A percentile compares a stretch with the other conserved stretches of the same genome.
Evolutionary conservation across 2,329 filamentous ascomycete genomes (phyloP).

Genomic region (Periconia macrospinosa): DNA sequence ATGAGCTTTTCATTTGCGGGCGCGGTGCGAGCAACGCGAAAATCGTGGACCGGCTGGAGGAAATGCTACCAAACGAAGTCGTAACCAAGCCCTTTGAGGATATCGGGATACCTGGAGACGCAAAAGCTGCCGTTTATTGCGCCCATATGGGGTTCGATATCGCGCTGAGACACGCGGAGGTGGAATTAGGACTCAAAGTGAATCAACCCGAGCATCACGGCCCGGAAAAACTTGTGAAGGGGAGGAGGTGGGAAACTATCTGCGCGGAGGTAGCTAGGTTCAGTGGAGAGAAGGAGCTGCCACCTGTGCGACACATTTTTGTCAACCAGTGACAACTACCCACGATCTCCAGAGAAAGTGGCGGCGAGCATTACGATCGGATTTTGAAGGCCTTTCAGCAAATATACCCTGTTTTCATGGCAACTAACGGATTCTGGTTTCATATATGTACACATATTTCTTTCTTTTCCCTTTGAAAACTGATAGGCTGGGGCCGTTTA

Average conservation of each 20-base stretch:
- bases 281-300: slow-evolving; percentile 10
- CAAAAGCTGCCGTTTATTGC: slow-evolving; percentile 63
- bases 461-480: too few relatives aligned
- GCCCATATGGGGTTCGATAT: slow-evolving; percentile 65
- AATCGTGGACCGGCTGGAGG: slow-evolving; percentile 57
- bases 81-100: slow-evolving; percentile 59
- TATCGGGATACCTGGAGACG: slow-evolving; percentile 58
- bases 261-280: slow-evolving; percentile 12
- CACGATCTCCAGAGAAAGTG: neutral
- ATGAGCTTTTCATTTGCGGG: slow-evolving; percentile 64
- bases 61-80: slow-evolving; percentile 50
- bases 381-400: neutral
- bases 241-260: slow-evolving; percentile 17
- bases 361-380: neutral
- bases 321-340: neutral
- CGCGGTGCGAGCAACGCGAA: slow-evolving; percentile 62
- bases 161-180: slow-evolving; percentile 13
- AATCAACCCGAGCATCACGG: neutral
- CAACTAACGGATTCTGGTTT: neutral
- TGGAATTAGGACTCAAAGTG: neutral
- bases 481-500: too few relatives aligned
- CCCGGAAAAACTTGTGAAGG: slow-evolving; percentile 9
- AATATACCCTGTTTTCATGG: neutral
- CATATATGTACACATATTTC: too few relatives aligned
- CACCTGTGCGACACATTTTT: neutral